Conservation (phyloP, 176 grass and related monocot species). For the Eleusine indica region DNA sequence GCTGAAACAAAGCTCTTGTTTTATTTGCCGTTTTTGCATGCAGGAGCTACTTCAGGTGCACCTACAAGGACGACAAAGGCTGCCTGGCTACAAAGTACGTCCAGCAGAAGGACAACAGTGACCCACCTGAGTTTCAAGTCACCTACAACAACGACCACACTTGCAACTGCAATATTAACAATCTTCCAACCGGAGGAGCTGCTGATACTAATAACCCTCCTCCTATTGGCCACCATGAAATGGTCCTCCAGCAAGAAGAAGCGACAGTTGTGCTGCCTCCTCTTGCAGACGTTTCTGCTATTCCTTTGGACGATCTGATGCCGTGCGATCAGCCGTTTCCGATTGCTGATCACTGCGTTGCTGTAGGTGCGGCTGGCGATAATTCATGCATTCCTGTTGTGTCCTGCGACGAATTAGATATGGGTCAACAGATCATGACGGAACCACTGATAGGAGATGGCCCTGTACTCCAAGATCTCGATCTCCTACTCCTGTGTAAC, state of each 20-base stretch:
- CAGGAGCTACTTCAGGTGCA: constrained; percentile 43
- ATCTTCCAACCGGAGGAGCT: no score
- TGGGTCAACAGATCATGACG: not conserved
- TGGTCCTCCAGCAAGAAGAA: constrained; percentile 8
- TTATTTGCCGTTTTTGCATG: no score
- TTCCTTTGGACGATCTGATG: no score
- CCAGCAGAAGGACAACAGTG: constrained; percentile 2
- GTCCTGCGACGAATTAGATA: not conserved
- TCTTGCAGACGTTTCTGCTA: not conserved
- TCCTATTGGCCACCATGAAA: no score
- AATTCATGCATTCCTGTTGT: not conserved
- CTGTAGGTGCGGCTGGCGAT: not conserved
- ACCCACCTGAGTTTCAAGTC: constrained; percentile 11
- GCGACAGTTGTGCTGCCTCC: not conserved
- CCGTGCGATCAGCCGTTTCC: not conserved
- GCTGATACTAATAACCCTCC: no score
- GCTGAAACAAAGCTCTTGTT: no score
- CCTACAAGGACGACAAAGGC: constrained; percentile 28
- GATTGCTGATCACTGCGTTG: not conserved
- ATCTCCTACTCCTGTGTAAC: not conserved
- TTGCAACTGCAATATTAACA: not conserved
- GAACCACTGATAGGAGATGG: not conserved
- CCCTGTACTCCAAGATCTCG: not conserved
- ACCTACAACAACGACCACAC: constrained; percentile 40
- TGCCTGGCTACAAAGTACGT: constrained; percentile 26